Conservation (phyloP, 2,329 filamentous ascomycete species). For the Catunica adiposa region DNA sequence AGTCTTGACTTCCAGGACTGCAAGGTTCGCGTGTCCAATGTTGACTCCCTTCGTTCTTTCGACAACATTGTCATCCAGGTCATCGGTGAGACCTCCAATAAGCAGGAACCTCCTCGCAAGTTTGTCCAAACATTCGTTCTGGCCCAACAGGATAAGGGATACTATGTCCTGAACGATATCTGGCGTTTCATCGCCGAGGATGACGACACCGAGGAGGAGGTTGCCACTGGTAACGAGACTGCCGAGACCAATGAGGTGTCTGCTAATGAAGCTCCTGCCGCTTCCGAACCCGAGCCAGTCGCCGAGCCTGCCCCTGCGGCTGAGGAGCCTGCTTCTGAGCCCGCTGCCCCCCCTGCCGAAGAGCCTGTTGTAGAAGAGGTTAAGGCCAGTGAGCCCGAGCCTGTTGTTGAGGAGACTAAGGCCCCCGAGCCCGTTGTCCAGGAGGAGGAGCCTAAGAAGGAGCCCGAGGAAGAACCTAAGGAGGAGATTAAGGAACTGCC, state of each 20-base stretch:
- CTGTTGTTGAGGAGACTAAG: slow-evolving; percentile 30
- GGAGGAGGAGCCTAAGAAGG: neutral
- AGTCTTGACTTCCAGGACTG: slow-evolving; percentile 87
- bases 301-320: slow-evolving; percentile 21
- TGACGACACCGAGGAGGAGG: slow-evolving; percentile 34
- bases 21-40: slow-evolving; percentile 96
- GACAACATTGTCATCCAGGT: slow-evolving; percentile 95
- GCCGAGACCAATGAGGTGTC: slow-evolving; percentile 19
- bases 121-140: slow-evolving; percentile 97
- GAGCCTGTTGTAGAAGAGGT: slow-evolving; percentile 39
- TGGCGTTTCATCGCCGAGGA: slow-evolving; percentile 87
- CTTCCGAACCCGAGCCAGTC: slow-evolving; percentile 23
- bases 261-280: slow-evolving; percentile 20
- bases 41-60: slow-evolving; percentile 85
- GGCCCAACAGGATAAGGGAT: slow-evolving; percentile 86
- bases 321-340: slow-evolving; percentile 19
- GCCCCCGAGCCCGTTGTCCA: slow-evolving; percentile 7
- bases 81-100: slow-evolving; percentile 95
- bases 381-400: slow-evolving; percentile 36
- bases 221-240: slow-evolving; percentile 19
- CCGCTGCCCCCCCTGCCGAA: slow-evolving; percentile 19
- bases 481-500: neutral
- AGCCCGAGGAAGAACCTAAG: slow-evolving; percentile 1
- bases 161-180: slow-evolving; percentile 97
- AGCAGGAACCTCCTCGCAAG: slow-evolving; percentile 76